Evolutionary conservation across 2,329 filamentous ascomycete species (phyloP), one percentile per base, ranked within the genome.

Genomic region (Alternaria tenuissima): DNA sequence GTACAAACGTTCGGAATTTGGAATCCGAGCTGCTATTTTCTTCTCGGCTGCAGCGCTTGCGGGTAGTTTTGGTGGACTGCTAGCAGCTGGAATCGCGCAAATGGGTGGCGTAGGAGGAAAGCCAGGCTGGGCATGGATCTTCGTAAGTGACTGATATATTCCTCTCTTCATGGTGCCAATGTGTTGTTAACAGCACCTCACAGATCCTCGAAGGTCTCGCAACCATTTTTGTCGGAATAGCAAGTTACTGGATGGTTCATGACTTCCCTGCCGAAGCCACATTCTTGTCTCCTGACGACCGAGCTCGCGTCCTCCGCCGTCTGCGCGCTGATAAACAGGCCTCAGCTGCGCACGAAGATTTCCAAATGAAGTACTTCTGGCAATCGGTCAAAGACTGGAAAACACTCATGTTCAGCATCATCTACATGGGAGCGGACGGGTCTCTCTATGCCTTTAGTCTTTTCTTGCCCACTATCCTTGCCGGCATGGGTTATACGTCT

Each of bases 21-120:
- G 91, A 51, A 84, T 93, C n/a, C 87, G 92, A 36, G 88, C 90
- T 62, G 91, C 92, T 14, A 87, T 93, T 57, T 94, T 95, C 82
- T 96, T 95, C 81, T 93, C 91, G 0, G 91, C 91, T 0, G 92
- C 92, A 0, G 91, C 92, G 0, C 79, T 95, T 0, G 89, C 91
- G 0, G 92, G 92, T 1, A 93, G 89, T 0, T 93, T 93, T 64
- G 90, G 90, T 71, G 91, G 91, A 4, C 84, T 93, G 1, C 83
- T 93, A 3, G 90, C 91, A 0, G 89, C 89, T 3, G 90, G 85
- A 1, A 93, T 93, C 64, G 85, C 86, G 38, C 83, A 88, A 49
- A 91, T 93, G 88, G 81, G 88, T 61, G 89, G 89, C 1, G 79
- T 89, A 9, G 85, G 84, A 2, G 77, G 76, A 7, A 78, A 78